Evolutionary conservation across 768 basidiomycete genomes (phyloP), one percentile per base, ranked within the genome.

Genomic region (Hirschioporus abietinus): DNA sequence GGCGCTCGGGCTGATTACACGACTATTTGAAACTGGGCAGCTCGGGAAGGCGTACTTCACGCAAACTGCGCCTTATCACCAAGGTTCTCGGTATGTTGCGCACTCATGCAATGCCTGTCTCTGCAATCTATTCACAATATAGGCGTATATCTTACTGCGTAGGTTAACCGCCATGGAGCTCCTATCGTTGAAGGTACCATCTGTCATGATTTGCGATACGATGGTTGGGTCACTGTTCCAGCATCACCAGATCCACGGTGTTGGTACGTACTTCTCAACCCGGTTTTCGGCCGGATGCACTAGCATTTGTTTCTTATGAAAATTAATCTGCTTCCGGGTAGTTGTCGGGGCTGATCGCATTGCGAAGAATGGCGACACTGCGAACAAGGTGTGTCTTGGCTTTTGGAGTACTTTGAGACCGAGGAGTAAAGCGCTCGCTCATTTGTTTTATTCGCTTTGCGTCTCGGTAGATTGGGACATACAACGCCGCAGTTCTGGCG

Each of bases 151-250:
- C 57, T 9, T 6, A 7, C 57, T 60, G 59, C 52, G 10, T 10
- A 94, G 96, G 68, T 82, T 98, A 63, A 99, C 96, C 5, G 90
- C 95, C 1, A 78, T 96, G 64, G 96, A 98, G 72, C 84, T 99
- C 26, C 87, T 92, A 70, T 90, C 89, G 3, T 84, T 98, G 60
- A 80, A 86, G 36, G 90, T 96, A 17, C 91, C 94, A 0, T 91
- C 92, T 4, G 88, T 90, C 5, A 96, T 99, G 94, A 89, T 99
- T 62, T 96, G 95, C 73, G 96, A 99, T 74, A 96, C 93, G 36
- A 97, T 97, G 92, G 93, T 99, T 20, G 96, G 96, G 9, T 96
- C 94, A 0, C 78, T 98, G 64, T 93, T 99, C 80, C 93, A 96
- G 73, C 87, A 95, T 74, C 83, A 92, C 73, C 76, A 83, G 24